Conservation (phyloP, 208 protist genomes). For the Leishmania aethiopica region DNA sequence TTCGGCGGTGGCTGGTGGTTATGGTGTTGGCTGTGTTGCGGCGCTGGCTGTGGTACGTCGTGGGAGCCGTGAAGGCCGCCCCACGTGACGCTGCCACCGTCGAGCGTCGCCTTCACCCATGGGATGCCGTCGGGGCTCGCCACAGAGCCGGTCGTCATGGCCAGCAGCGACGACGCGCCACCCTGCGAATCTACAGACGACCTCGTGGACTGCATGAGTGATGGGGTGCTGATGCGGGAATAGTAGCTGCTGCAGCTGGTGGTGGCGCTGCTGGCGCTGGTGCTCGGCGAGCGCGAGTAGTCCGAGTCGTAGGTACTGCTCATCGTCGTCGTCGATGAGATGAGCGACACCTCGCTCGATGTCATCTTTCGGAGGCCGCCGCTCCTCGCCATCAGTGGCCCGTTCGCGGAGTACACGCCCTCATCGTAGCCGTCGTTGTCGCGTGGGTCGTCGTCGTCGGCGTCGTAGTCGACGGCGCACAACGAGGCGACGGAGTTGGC, state of each 20-base stretch:
- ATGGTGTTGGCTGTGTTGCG: not conserved
- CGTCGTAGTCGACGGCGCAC: not conserved
- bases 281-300: not conserved
- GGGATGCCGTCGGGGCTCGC: not conserved
- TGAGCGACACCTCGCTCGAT: not conserved
- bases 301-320: not conserved
- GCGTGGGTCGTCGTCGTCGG: not conserved
- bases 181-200: not conserved
- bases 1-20: not conserved
- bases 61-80: not conserved
- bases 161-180: constrained; percentile 4
- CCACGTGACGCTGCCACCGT: not conserved
- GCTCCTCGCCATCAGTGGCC: not conserved
- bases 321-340: not conserved
- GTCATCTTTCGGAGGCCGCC: not conserved
- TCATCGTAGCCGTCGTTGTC: not conserved
- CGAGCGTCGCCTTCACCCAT: not conserved
- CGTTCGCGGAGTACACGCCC: not conserved
- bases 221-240: not conserved
- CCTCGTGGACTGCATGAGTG: not conserved
- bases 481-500: not conserved
- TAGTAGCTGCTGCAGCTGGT: constrained; percentile 3
- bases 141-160: not conserved
- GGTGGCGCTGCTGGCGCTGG: constrained; percentile 5
- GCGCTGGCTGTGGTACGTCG: not conserved